phyloP scores from a whole-genome alignment of 768 basidiomycete genomes.

The Mycena galopus region DNA sequence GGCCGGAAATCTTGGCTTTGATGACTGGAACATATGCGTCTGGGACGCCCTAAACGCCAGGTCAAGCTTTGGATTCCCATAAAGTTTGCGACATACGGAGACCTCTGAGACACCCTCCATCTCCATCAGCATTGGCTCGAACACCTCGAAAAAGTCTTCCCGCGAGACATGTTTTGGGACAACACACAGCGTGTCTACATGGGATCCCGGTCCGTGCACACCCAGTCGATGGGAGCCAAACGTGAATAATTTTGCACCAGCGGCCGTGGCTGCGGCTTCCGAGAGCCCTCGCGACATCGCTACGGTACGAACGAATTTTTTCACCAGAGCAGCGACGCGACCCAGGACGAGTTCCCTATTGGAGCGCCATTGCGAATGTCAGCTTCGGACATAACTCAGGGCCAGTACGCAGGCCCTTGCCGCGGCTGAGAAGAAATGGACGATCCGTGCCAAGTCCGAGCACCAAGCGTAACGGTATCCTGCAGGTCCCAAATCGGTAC shows the following conservation, averaged over 20 bases:
- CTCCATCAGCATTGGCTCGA: conserved; percentile 89
- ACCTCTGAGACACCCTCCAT: conserved; percentile 89
- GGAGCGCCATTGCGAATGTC: conserved; percentile 32
- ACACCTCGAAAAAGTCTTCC: conserved; percentile 95
- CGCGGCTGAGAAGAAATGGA: conserved; percentile 17
- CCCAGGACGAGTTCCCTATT: conserved; percentile 93
- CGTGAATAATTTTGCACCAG: conserved; percentile 99
- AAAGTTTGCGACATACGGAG: conserved; percentile 71
- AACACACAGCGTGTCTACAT: conserved; percentile 99
- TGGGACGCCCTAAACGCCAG: conserved; percentile 83
- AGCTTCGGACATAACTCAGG: conserved; percentile 22
- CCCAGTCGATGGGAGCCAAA: conserved; percentile 98
- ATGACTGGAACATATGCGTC: conserved; percentile 98
- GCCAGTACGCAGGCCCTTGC: conserved; percentile 2
- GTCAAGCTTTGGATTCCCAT: not conserved
- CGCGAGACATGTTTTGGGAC: conserved; percentile 96
- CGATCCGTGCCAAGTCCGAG: not conserved
- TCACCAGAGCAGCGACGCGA: conserved; percentile 88
- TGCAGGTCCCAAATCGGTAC: not conserved
- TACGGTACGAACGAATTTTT: conserved; percentile 91
- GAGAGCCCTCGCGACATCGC: conserved; percentile 86
- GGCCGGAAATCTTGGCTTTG: conserved; percentile 90
- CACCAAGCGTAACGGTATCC: conserved; percentile 16
- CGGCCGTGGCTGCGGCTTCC: conserved; percentile 86
- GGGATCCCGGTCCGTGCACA: conserved; percentile 94